These are phyloP conservation scores for Trametes sp. DNA, from an alignment of 1,284 basidiomycete species.

Conservation along the genomic window DNA sequence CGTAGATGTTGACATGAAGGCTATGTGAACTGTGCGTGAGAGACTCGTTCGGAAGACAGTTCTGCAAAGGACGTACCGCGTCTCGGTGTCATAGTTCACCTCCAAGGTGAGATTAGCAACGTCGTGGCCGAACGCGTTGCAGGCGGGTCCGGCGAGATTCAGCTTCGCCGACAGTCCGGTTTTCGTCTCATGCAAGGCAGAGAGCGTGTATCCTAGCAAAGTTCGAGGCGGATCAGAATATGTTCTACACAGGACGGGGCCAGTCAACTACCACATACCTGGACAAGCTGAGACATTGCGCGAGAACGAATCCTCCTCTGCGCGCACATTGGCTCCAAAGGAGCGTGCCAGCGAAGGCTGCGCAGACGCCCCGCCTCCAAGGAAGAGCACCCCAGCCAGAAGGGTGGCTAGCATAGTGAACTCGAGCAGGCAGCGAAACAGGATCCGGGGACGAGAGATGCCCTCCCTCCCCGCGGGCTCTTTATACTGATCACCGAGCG, in stretches of 20 bases:
- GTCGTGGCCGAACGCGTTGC: slow-evolving; percentile 79
- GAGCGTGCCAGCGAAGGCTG: slow-evolving; percentile 6
- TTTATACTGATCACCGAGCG: slow-evolving; percentile 4
- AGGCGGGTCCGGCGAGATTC: slow-evolving; percentile 63
- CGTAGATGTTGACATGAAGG: slow-evolving; percentile 80
- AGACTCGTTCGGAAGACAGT: background rate
- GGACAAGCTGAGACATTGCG: slow-evolving; percentile 31
- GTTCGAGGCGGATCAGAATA: background rate
- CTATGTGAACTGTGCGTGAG: slow-evolving; percentile 41
- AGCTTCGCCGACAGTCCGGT: slow-evolving; percentile 68
- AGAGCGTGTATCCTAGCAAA: slow-evolving; percentile 59
- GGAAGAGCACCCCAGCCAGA: slow-evolving; percentile 18
- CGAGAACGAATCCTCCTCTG: slow-evolving; percentile 14
- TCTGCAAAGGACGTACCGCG: slow-evolving; percentile 47
- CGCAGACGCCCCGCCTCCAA: slow-evolving; percentile 10
- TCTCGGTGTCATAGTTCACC: slow-evolving; percentile 70
- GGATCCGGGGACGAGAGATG: background rate
- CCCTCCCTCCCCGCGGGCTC: slow-evolving; percentile 2
- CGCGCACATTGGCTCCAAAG: background rate
- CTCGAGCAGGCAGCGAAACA: slow-evolving; percentile 15
- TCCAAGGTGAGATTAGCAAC: slow-evolving; percentile 68
- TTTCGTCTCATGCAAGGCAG: slow-evolving; percentile 51
- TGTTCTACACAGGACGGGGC: background rate
- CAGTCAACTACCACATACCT: slow-evolving; percentile 18
- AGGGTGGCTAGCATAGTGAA: slow-evolving; percentile 27